phyloP scores from a whole-genome alignment of 352 stramenopile genomes.

The Pythium periplocum region DNA sequence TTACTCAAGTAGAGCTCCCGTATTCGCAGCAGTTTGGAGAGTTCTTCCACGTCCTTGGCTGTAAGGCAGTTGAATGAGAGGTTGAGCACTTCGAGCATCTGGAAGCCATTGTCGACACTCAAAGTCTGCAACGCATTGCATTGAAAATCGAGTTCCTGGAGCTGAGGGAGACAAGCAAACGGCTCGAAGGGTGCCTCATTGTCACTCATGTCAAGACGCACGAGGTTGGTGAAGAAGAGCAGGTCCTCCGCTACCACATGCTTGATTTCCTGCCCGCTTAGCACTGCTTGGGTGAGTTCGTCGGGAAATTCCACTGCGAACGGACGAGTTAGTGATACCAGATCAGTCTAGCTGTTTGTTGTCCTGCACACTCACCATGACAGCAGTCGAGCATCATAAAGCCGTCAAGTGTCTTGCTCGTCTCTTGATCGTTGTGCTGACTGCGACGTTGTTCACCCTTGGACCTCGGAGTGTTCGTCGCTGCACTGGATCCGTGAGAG shows the following conservation, averaged over 20 bases:
- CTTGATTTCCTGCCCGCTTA: slow-evolving; percentile 56
- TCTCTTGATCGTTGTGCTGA: slow-evolving; percentile 11
- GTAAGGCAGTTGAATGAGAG: slow-evolving; percentile 75
- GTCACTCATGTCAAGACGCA: slow-evolving; percentile 75
- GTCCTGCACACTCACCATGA: slow-evolving; percentile 25
- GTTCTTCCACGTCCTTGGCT: slow-evolving; percentile 52
- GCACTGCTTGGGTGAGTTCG: slow-evolving; percentile 54
- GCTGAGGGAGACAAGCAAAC: slow-evolving; percentile 54
- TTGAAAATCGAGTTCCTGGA: slow-evolving; percentile 74
- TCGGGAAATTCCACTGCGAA: slow-evolving; percentile 72
- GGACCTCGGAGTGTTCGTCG: neutral
- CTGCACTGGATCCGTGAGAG: neutral
- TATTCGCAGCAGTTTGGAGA: slow-evolving; percentile 69
- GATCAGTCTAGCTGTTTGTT: too few relatives aligned
- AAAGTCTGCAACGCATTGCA: slow-evolving; percentile 66
- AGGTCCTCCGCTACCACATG: slow-evolving; percentile 66
- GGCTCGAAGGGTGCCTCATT: slow-evolving; percentile 71
- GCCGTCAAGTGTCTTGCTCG: slow-evolving; percentile 43
- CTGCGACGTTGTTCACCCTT: too few relatives aligned
- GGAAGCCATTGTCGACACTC: slow-evolving; percentile 44
- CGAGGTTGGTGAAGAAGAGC: slow-evolving; percentile 74
- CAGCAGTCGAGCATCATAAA: slow-evolving; percentile 79
- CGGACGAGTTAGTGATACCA: too few relatives aligned
- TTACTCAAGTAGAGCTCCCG: slow-evolving; percentile 72
- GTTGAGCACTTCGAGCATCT: slow-evolving; percentile 71